phyloP scores from a whole-genome alignment of 768 basidiomycete species.

The Mycena leptocephala region DNA sequence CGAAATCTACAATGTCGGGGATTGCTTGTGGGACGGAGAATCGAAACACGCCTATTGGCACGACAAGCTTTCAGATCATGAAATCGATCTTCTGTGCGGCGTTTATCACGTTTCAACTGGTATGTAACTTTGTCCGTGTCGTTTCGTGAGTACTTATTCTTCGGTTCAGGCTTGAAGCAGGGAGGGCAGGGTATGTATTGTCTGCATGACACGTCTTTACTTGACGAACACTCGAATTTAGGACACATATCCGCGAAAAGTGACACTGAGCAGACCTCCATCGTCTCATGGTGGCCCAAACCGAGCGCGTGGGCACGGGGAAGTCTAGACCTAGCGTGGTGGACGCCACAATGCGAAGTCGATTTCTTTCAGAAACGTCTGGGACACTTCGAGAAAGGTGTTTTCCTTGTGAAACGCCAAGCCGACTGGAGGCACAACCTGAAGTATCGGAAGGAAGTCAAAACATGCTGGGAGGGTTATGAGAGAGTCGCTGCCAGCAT shows the following conservation, averaged over 20 bases:
- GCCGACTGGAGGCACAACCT: neutral
- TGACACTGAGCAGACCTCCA: neutral
- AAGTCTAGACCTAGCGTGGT: neutral
- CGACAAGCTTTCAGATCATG: neutral
- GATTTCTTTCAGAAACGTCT: neutral
- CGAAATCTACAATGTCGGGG: neutral
- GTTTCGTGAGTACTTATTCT: neutral
- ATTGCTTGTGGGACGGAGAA: conserved; percentile 5
- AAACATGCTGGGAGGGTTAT: neutral
- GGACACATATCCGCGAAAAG: neutral
- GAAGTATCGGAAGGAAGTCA: neutral
- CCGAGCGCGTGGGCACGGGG: neutral
- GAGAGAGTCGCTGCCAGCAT: neutral
- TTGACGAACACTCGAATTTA: neutral
- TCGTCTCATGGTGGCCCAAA: conserved; percentile 2
- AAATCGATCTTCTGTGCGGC: conserved; percentile 3
- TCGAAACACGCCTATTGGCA: neutral
- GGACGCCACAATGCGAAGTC: neutral
- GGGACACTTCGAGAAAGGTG: neutral
- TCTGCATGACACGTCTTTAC: neutral
- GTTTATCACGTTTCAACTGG: conserved; percentile 2
- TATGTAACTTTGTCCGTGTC: neutral
- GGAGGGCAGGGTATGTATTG: neutral
- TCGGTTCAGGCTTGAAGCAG: neutral
- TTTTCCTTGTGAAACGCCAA: neutral